A percentile compares a stretch with the other conserved stretches of the same genome.
These are phyloP conservation scores for Auricularia heimuer DNA, from an alignment of 768 basidiomycete species.

Conservation along the genomic window DNA sequence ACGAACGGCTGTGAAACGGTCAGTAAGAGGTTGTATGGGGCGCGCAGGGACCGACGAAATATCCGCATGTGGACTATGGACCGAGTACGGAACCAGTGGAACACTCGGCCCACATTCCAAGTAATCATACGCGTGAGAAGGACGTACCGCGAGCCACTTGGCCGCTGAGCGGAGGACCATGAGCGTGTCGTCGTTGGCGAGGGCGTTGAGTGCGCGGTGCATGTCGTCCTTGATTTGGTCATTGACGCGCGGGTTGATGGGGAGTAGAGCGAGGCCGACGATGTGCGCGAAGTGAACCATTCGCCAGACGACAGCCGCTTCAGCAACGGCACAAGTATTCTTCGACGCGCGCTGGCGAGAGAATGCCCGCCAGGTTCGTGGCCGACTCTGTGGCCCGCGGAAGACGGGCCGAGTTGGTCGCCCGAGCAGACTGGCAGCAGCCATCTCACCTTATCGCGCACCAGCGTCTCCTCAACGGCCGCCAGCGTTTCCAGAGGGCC, in stretches of 20 bases:
- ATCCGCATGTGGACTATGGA: no score
- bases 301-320: slow-evolving; percentile 85
- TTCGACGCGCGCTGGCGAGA: slow-evolving; percentile 75
- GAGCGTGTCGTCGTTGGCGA: slow-evolving; percentile 91
- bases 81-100: no score
- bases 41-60: background rate
- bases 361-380: slow-evolving; percentile 71
- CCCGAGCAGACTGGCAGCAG: background rate
- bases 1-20: slow-evolving; percentile 51
- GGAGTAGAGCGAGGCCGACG: slow-evolving; percentile 87
- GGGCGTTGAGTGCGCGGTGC: slow-evolving; percentile 68
- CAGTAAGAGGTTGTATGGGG: background rate
- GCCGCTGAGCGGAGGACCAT: slow-evolving; percentile 97
- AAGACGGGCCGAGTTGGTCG: background rate
- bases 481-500: slow-evolving; percentile 93
- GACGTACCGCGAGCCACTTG: slow-evolving; percentile 87
- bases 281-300: slow-evolving; percentile 98
- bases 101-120: no score
- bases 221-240: slow-evolving; percentile 73
- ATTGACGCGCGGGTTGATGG: slow-evolving; percentile 80
- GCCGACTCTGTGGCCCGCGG: slow-evolving; percentile 89
- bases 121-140: background rate
- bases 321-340: slow-evolving; percentile 81
- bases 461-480: slow-evolving; percentile 94
- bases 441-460: slow-evolving; percentile 80